These are phyloP conservation scores for Metschnikowia borealis DNA, from an alignment of 805 yeast species.

Conservation along the genomic window DNA sequence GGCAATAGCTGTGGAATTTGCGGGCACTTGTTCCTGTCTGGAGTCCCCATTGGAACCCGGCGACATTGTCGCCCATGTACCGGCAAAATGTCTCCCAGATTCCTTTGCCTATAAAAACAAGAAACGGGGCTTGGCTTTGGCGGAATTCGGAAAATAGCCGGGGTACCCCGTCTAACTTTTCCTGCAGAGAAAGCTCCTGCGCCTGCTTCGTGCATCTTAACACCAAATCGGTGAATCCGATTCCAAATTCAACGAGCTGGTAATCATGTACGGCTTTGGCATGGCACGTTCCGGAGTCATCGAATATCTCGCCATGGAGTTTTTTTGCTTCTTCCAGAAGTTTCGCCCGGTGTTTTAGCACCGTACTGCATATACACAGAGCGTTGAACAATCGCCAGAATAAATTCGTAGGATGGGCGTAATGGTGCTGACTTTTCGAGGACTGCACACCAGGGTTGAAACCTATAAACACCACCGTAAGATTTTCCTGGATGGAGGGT, in stretches of 20 bases:
- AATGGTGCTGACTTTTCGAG: slow-evolving; percentile 59
- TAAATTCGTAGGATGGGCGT: slow-evolving; percentile 64
- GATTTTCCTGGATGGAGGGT: slow-evolving; percentile 27
- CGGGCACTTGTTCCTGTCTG: slow-evolving; percentile 16
- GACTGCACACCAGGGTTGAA: slow-evolving; percentile 70
- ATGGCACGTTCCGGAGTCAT: slow-evolving; percentile 5
- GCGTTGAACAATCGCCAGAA: slow-evolving; percentile 65
- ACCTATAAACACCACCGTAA: slow-evolving; percentile 56
- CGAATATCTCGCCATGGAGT: slow-evolving; percentile 13
- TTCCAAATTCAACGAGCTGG: slow-evolving; percentile 36
- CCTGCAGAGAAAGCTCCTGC: slow-evolving; percentile 47
- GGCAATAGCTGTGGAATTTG: slow-evolving; percentile 14
- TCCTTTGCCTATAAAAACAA: slow-evolving; percentile 69
- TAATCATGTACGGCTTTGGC: slow-evolving; percentile 39
- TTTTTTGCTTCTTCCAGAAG: not conserved
- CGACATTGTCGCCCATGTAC: slow-evolving; percentile 23
- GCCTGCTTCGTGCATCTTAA: slow-evolving; percentile 59
- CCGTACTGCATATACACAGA: slow-evolving; percentile 38
- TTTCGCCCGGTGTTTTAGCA: slow-evolving; percentile 5
- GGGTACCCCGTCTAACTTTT: slow-evolving; percentile 55
- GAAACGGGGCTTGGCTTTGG: slow-evolving; percentile 32
- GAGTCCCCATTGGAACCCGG: slow-evolving; percentile 52
- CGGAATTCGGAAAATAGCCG: slow-evolving; percentile 45
- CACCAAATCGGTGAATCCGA: slow-evolving; percentile 73
- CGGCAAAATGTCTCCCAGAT: slow-evolving; percentile 62